A percentile compares a stretch with the other conserved stretches of the same genome.
phyloP scores from a whole-genome alignment of 1,284 basidiomycete genomes.

The Rhodofomes roseus region DNA sequence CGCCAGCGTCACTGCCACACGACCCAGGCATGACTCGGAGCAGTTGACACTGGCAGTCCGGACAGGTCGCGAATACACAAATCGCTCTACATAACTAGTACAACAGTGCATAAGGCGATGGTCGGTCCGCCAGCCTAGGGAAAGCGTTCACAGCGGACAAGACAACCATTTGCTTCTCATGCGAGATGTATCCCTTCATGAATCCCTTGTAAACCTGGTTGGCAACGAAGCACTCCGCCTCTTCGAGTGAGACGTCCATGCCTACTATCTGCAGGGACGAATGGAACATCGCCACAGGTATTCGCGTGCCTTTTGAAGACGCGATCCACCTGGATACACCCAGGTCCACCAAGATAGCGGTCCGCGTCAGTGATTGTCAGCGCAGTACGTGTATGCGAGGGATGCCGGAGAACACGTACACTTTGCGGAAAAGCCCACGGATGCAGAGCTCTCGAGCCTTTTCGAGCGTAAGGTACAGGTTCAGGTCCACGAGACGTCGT shows the following conservation, averaged over 20 bases:
- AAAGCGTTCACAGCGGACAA: constrained; percentile 82
- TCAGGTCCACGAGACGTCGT: constrained; percentile 72
- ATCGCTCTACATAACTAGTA: constrained; percentile 15
- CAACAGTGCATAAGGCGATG: constrained; percentile 43
- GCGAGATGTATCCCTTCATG: constrained; percentile 94
- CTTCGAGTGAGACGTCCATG: constrained; percentile 59
- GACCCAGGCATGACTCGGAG: too few species aligned
- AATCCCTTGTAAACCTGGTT: constrained; percentile 94
- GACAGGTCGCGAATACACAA: neutral
- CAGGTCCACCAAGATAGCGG: neutral
- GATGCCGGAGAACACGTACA: constrained; percentile 48
- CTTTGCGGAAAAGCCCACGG: constrained; percentile 80
- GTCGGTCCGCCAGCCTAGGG: constrained; percentile 62
- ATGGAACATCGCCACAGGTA: constrained; percentile 78
- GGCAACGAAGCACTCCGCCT: constrained; percentile 92
- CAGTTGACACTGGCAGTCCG: neutral
- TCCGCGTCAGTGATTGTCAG: neutral
- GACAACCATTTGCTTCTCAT: constrained; percentile 92
- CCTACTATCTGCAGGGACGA: constrained; percentile 67
- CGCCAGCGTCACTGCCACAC: neutral
- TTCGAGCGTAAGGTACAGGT: constrained; percentile 85
- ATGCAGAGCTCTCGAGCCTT: constrained; percentile 85
- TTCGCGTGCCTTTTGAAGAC: constrained; percentile 65
- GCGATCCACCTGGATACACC: constrained; percentile 66
- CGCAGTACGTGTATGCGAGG: neutral